Evolutionary conservation across 768 basidiomycete species (phyloP), one percentile per base, ranked within the genome.

Genomic region (Lactarius hengduanensis): DNA sequence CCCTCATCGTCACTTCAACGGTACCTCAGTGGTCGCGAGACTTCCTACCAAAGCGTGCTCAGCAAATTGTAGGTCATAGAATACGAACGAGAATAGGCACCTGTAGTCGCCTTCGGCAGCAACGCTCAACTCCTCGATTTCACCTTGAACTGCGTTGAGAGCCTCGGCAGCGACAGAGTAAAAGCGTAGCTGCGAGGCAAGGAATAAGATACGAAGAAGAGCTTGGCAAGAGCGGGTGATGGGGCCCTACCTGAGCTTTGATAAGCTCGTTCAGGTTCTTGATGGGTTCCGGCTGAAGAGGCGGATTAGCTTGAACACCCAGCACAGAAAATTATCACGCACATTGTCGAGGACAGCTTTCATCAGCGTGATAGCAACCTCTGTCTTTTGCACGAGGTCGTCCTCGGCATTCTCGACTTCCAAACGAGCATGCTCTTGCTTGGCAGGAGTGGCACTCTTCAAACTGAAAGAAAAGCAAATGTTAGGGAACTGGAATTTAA

Each of bases 341-440:
- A 97, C 96, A 78, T 98, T 98, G 72, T 98, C 96, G 45, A 99
- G 83, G 18, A 98, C 96, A n/a, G 92, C 90, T 82, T 96, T 96
- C 95, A 97, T 96, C 54, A 94, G 84, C 2, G 91, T 92, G 72
- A 97, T 97, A 1, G 96, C 96, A 36, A 96, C 91, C 77, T 99
- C 97, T 28, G 97, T 99, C 82, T 94, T 94, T 76, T 96, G 95
- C 6, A 98, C 97, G 38, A 98, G 85, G 77, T 96, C 94, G 75
- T 99, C 97, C 72, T 94, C 92, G 10, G 92, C 91, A 69, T 94
- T 94, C 84, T 94, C 92, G 11, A 94, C 91, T 71, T 96, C 93
- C 26, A 97, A 86, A 57, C 92, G 82, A 4, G 94, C 92, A 61
- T 97, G 94, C 74, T 98, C 97, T 76, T 96, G 93, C 79, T 81